Conservation (phyloP, 495 filamentous ascomycete genomes). For the Margaritispora aquatica region DNA sequence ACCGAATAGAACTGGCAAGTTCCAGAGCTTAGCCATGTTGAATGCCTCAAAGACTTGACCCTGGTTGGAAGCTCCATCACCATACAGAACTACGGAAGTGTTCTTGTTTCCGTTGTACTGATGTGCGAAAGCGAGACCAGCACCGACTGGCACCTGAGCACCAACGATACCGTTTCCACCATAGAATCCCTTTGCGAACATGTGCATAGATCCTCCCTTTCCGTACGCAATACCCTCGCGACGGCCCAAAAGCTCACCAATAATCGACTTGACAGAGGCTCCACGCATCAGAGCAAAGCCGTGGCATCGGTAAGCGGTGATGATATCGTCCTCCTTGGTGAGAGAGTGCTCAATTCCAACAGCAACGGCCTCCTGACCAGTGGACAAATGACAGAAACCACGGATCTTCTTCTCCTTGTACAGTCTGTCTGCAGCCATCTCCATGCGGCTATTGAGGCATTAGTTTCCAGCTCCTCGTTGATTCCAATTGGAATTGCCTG, state of each 20-base stretch:
- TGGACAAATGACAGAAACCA: constrained; percentile 98
- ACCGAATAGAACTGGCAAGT: constrained; percentile 87
- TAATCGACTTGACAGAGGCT: constrained; percentile 84
- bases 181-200: constrained; percentile 98
- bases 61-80: constrained; percentile 97
- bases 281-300: constrained; percentile 97
- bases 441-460: constrained; percentile 71
- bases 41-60: constrained; percentile 99
- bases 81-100: constrained; percentile 85
- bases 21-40: constrained; percentile 99
- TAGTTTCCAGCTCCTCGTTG: neutral
- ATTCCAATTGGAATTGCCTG: neutral
- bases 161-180: constrained; percentile 99
- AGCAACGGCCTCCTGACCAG: constrained; percentile 95
- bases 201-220: constrained; percentile 99
- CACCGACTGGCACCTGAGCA: constrained; percentile 96
- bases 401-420: constrained; percentile 99
- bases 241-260: constrained; percentile 91
- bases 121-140: constrained; percentile 94
- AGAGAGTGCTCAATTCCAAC: constrained; percentile 96
- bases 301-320: constrained; percentile 98
- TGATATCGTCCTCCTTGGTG: constrained; percentile 82
- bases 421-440: constrained; percentile 94
- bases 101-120: constrained; percentile 83
- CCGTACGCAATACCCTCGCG: constrained; percentile 96